Percentiles rank a stretch among this genome's conserved stretches.
phyloP scores from a whole-genome alignment of 495 filamentous ascomycete genomes.

The Penicillium malachiteum region DNA sequence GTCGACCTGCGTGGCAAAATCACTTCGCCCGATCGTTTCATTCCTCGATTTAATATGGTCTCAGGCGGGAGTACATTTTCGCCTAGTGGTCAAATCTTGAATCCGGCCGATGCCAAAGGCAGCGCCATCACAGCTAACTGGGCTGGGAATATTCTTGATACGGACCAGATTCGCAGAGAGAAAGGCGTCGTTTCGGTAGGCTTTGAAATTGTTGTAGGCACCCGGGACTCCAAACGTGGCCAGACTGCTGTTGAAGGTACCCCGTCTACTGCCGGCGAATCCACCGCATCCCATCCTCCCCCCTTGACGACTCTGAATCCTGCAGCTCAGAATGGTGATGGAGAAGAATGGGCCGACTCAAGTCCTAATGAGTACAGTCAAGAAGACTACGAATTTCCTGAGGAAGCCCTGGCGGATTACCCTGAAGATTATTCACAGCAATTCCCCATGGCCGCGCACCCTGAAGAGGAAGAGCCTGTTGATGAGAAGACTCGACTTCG shows the following conservation, averaged over 20 bases:
- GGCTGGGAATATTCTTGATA: slow-evolving; percentile 82
- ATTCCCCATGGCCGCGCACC: slow-evolving; percentile 48
- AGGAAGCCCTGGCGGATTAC: slow-evolving; percentile 31
- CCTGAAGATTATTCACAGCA: slow-evolving; percentile 25
- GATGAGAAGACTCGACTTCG: slow-evolving; percentile 70
- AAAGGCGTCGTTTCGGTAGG: slow-evolving; percentile 81
- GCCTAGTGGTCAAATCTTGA: slow-evolving; percentile 49
- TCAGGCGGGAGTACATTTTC: slow-evolving; percentile 46
- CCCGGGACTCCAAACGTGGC: slow-evolving; percentile 68
- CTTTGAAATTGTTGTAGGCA: slow-evolving; percentile 88
- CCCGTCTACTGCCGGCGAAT: slow-evolving; percentile 24
- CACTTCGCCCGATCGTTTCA: slow-evolving; percentile 61
- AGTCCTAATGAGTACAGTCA: slow-evolving; percentile 31
- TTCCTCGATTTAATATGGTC: slow-evolving; percentile 57
- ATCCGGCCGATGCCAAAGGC: slow-evolving; percentile 37
- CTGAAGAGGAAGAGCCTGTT: slow-evolving; percentile 54
- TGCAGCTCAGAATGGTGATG: slow-evolving; percentile 21
- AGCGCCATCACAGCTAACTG: slow-evolving; percentile 50
- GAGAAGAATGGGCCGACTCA: slow-evolving; percentile 30
- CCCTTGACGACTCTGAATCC: slow-evolving; percentile 1
- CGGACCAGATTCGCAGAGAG: slow-evolving; percentile 77
- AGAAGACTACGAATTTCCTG: slow-evolving; percentile 39
- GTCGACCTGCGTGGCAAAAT: slow-evolving; percentile 89
- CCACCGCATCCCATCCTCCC: slow-evolving; percentile 16
- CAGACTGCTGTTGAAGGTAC: slow-evolving; percentile 44